Evolutionary conservation across 345 rosid genomes (phyloP), one percentile per base, ranked within the genome.

Genomic region (Eucalyptus curtisii): DNA sequence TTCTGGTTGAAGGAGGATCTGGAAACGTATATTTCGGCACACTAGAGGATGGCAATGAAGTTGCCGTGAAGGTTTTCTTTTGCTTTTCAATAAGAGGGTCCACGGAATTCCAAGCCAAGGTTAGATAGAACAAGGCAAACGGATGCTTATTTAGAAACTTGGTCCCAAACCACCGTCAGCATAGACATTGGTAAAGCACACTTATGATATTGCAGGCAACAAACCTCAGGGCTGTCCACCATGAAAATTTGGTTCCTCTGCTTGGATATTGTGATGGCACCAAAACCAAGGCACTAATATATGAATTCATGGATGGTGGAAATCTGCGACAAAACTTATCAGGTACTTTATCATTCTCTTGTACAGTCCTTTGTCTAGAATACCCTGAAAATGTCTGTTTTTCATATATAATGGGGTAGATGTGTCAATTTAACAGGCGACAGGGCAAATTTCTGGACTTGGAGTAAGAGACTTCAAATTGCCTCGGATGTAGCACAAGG

Each of bases 401-500:
- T 37, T 71, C 82, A 5, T 5, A 40, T 37, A 10, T 37, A 71
- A 71, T 6, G 25, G 45, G 81, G 45, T 71, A 6, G 61, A 53
- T 87, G 30, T 31, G 47, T 48, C n/a, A 42, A 30, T 48, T 37
- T 86, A 27, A 52, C 84, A 90, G 88, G 52, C 42, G 81, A 85
- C 13, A 86, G 59, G 13, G 47, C 68, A 55, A 30, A 47, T 66
- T 22, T 24, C 42, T 88, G 88, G 40, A 82, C 80, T 8, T 88
- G 90, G 91, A 59, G 71, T 52, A 31, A 52, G 64, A 87, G 91
- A 25, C 86, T 90, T 17, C 85, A 88, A 44, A 87, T 90, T 79
- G 90, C 85, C 3, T 25, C 82, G 55, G 91, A 88, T 22, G 89
- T 86, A 49, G 91, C 91, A 27, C 89, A 90, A 87, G 89, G 91